Percentiles rank a stretch among this genome's conserved stretches.
Evolutionary conservation across 441 rosid species (phyloP).

Genomic region (Aleurites moluccanus): DNA sequence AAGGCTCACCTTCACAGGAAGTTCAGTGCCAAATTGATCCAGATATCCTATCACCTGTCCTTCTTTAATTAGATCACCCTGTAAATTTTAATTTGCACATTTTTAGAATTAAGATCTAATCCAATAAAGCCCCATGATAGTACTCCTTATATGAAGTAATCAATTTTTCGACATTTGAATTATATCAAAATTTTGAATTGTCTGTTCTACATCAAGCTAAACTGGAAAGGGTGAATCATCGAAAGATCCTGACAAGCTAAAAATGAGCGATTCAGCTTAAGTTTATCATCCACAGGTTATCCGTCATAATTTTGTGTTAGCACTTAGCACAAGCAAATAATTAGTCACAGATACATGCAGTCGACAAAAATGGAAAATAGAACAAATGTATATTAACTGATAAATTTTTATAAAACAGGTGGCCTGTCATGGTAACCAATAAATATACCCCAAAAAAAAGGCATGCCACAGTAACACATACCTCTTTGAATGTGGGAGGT

Average conservation of each 20-base stretch:
- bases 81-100: conserved; percentile 22
- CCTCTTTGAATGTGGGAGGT: conserved; percentile 78
- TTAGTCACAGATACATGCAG: neutral
- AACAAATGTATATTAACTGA: neutral
- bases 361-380: neutral
- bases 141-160: neutral
- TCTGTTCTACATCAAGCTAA: neutral
- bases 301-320: neutral
- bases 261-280: neutral
- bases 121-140: conserved; percentile 8
- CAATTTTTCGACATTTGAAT: neutral
- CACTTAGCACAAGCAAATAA: neutral
- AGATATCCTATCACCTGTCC: conserved; percentile 89
- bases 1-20: conserved; percentile 74
- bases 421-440: neutral
- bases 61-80: conserved; percentile 85
- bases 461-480: conserved; percentile 24
- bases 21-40: conserved; percentile 75
- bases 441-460: neutral
- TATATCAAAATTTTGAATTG: neutral
- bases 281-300: neutral
- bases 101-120: neutral
- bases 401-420: neutral
- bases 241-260: no score
- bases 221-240: neutral